Conservation (phyloP, 179 eudicot species). For the Beta lomatogona region DNA sequence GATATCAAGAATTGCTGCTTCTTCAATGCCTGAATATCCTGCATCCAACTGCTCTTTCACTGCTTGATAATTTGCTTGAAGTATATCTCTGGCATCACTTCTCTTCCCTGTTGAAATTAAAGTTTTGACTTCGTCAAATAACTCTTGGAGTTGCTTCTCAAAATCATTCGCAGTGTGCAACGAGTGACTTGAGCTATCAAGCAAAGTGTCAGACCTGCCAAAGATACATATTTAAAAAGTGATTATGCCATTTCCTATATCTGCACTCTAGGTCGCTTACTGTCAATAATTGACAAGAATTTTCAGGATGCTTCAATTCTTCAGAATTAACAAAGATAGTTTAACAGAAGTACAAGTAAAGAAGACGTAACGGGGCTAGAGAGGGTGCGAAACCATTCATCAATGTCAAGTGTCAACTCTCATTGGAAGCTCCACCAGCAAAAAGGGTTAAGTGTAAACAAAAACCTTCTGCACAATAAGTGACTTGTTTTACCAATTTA, state of each 20-base stretch:
- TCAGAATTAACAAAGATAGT: not conserved
- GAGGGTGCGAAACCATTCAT: not conserved
- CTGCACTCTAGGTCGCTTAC: not conserved
- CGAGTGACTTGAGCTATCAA: conserved; percentile 44
- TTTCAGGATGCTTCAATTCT: not conserved
- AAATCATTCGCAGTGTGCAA: conserved; percentile 52
- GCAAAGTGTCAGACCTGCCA: conserved; percentile 48
- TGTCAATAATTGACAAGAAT: conserved; percentile 8
- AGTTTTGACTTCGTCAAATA: conserved; percentile 76
- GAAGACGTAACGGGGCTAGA: not conserved
- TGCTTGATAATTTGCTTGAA: conserved; percentile 71
- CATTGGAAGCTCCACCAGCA: not conserved
- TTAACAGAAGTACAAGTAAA: not conserved
- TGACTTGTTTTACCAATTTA: not conserved
- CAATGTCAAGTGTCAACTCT: not conserved
- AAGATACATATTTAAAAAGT: conserved; percentile 18
- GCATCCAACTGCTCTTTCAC: conserved; percentile 68
- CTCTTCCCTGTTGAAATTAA: conserved; percentile 64
- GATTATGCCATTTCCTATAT: conserved; percentile 16
- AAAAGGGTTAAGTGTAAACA: not conserved
- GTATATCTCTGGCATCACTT: conserved; percentile 64
- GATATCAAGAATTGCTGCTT: conserved; percentile 77
- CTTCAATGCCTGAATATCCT: conserved; percentile 70
- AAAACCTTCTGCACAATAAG: not conserved
- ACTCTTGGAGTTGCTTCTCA: conserved; percentile 67